Conservation (phyloP, 345 rosid genomes). For the Euphorbia pulcherrima region DNA sequence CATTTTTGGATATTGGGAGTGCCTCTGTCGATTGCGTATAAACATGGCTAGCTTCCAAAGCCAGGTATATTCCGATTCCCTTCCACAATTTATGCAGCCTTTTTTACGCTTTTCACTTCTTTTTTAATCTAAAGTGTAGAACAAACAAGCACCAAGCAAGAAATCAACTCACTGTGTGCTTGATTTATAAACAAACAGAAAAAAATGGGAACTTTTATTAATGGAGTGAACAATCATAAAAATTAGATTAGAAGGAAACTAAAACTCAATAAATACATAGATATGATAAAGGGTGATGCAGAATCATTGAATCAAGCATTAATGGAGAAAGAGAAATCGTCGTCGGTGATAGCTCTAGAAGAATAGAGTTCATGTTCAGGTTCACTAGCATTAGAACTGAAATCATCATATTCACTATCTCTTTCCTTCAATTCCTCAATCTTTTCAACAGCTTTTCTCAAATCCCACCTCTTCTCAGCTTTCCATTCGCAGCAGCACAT, state of each 20-base stretch:
- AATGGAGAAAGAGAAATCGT: constrained; percentile 48
- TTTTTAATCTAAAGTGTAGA: no score
- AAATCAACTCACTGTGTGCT: no score
- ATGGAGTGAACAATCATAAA: neutral
- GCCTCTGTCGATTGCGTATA: neutral
- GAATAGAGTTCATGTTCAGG: constrained; percentile 52
- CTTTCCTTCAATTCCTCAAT: constrained; percentile 57
- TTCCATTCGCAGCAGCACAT: constrained; percentile 82
- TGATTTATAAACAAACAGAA: no score
- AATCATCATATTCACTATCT: constrained; percentile 43
- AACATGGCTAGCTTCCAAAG: neutral
- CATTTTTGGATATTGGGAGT: neutral
- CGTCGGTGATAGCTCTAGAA: constrained; percentile 57
- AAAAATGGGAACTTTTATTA: no score
- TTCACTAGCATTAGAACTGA: constrained; percentile 54
- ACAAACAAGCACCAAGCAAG: no score
- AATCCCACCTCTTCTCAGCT: constrained; percentile 60
- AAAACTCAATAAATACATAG: no score
- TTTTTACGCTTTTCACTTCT: neutral
- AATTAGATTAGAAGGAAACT: neutral
- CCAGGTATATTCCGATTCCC: neutral
- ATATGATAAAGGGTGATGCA: neutral
- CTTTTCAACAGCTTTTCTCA: constrained; percentile 52
- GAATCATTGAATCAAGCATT: constrained; percentile 18
- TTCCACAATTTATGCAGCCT: neutral